Conservation (phyloP, 1,284 basidiomycete genomes). For the Tilletiopsis washingtonensis region DNA sequence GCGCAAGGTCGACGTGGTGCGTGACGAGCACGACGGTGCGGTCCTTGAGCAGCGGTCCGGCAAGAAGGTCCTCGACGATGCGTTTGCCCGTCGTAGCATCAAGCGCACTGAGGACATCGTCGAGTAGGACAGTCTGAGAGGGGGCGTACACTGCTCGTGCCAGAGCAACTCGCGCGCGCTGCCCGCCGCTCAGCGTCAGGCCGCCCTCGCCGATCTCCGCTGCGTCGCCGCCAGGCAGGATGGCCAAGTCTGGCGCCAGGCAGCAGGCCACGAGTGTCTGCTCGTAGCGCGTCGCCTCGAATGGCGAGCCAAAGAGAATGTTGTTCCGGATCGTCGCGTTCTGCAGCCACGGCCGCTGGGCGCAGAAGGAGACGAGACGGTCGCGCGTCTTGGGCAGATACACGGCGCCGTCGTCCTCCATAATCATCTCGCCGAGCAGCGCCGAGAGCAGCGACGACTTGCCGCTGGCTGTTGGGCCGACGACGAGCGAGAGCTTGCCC, state of each 20-base stretch:
- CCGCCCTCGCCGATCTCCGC: conserved; percentile 33
- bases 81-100: conserved; percentile 59
- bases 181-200: conserved; percentile 32
- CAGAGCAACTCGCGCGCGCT: conserved; percentile 30
- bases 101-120: conserved; percentile 50
- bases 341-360: conserved; percentile 34
- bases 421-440: conserved; percentile 33
- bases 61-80: conserved; percentile 18
- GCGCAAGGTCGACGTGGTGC: conserved; percentile 55
- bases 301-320: conserved; percentile 34
- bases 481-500: conserved; percentile 26
- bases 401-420: conserved; percentile 15
- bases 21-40: conserved; percentile 68
- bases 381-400: conserved; percentile 9
- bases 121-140: conserved; percentile 29
- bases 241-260: conserved; percentile 24
- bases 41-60: conserved; percentile 44
- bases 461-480: conserved; percentile 36
- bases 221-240: conserved; percentile 29
- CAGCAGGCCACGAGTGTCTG: conserved; percentile 24
- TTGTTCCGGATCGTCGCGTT: conserved; percentile 29
- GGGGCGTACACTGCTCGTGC: conserved; percentile 39
- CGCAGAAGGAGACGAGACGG: conserved; percentile 18
- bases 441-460: conserved; percentile 39
- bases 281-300: conserved; percentile 26